A percentile compares a stretch with the other conserved stretches of the same genome.
Evolutionary conservation across 495 filamentous ascomycete species (phyloP).

Genomic region (Neurospora sp.): DNA sequence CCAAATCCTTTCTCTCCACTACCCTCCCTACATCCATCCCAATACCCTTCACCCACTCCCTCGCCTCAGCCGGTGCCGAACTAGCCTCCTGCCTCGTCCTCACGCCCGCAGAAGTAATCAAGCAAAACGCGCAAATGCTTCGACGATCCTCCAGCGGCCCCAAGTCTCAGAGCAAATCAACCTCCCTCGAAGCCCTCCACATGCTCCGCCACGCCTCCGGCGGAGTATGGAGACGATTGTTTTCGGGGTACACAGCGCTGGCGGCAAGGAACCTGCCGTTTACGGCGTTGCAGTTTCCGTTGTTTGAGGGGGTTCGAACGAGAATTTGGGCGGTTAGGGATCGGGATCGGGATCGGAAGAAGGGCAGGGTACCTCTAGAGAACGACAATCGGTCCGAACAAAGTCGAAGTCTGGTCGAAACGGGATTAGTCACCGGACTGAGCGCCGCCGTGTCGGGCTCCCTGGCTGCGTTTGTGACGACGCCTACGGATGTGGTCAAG

Average conservation of each 20-base stretch:
- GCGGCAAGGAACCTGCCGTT: conserved; percentile 75
- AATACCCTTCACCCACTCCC: conserved; percentile 52
- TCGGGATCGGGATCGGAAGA: neutral
- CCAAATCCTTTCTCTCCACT: conserved; percentile 45
- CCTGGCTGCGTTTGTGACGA: conserved; percentile 62
- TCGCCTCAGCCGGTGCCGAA: conserved; percentile 65
- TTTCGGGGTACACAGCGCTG: conserved; percentile 71
- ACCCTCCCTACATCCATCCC: conserved; percentile 37
- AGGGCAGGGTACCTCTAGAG: neutral
- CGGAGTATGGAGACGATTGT: conserved; percentile 37
- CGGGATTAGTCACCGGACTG: conserved; percentile 56
- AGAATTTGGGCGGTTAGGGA: conserved; percentile 25
- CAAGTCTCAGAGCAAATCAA: conserved; percentile 13
- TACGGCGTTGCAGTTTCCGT: conserved; percentile 78
- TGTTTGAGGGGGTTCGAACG: conserved; percentile 61
- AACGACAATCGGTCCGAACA: neutral
- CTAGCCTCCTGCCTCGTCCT: conserved; percentile 75
- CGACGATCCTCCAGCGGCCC: conserved; percentile 8
- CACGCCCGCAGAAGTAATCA: conserved; percentile 83
- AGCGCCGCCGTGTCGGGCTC: conserved; percentile 61
- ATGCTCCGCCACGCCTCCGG: conserved; percentile 22
- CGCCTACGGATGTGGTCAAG: conserved; percentile 77
- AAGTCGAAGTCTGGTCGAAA: conserved; percentile 40
- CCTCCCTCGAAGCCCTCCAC: conserved; percentile 34
- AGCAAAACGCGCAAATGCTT: conserved; percentile 82